phyloP scores from a whole-genome alignment of 352 stramenopile species.

The Thraustochytrium sp. region DNA sequence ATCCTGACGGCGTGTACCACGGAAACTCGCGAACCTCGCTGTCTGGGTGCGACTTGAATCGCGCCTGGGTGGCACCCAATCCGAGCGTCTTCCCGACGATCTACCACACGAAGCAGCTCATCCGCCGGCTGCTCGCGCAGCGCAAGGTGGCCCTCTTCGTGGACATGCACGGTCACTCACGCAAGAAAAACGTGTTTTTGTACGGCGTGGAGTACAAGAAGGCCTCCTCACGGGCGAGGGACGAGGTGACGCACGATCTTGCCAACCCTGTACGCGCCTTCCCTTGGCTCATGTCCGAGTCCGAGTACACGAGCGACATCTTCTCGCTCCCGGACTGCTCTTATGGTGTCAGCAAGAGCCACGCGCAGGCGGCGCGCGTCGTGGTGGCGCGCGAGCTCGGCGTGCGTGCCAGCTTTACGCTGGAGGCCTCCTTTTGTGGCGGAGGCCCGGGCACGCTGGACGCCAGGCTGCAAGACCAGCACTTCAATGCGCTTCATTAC shows the following conservation, averaged over 20 bases:
- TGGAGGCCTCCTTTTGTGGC: constrained; percentile 77
- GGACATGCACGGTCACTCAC: constrained; percentile 70
- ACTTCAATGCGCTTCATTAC: constrained; percentile 19
- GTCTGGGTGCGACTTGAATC: constrained; percentile 64
- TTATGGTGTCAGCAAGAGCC: constrained; percentile 78
- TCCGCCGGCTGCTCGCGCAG: constrained; percentile 58
- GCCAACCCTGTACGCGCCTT: constrained; percentile 26
- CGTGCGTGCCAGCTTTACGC: constrained; percentile 68
- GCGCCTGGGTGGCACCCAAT: neutral
- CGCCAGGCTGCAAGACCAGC: neutral
- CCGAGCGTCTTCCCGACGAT: constrained; percentile 63
- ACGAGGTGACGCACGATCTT: constrained; percentile 3
- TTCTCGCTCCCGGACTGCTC: constrained; percentile 71
- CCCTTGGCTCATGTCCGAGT: constrained; percentile 63
- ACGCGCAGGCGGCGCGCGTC: constrained; percentile 68
- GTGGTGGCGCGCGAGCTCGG: constrained; percentile 70
- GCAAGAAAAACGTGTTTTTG: constrained; percentile 74
- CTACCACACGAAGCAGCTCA: constrained; percentile 66
- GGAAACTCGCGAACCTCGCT: constrained; percentile 67
- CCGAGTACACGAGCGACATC: constrained; percentile 56
- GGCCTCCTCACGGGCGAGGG: neutral
- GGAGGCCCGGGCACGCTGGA: constrained; percentile 12
- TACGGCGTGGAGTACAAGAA: constrained; percentile 57
- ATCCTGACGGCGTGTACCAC: constrained; percentile 61
- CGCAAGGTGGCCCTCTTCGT: constrained; percentile 69